These are phyloP conservation scores for Aegilops umbellulata DNA, from an alignment of 176 grass and related monocot genomes.

Conservation along the genomic window DNA sequence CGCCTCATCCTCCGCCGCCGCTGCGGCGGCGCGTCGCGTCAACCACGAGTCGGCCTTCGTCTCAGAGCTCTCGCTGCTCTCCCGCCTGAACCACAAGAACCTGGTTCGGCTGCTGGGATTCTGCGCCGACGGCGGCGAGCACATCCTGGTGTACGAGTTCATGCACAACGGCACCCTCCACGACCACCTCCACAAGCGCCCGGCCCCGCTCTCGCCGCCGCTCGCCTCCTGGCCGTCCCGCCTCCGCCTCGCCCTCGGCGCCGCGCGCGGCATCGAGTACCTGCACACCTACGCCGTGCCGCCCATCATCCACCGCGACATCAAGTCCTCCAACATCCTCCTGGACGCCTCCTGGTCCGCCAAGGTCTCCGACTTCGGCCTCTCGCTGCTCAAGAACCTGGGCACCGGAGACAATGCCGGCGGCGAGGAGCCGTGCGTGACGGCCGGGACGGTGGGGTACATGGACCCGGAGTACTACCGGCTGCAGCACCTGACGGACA, in stretches of 20 bases:
- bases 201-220: slow-evolving; percentile 35
- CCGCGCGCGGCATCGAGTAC: slow-evolving; percentile 89
- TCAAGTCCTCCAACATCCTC: slow-evolving; percentile 97
- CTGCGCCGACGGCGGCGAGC: slow-evolving; percentile 68
- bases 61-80: slow-evolving; percentile 79
- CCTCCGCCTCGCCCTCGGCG: slow-evolving; percentile 76
- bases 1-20: slow-evolving; percentile 3
- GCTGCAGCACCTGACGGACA: slow-evolving; percentile 82
- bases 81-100: slow-evolving; percentile 96
- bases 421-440: slow-evolving; percentile 37
- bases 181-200: slow-evolving; percentile 71
- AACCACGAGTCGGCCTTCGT: slow-evolving; percentile 59
- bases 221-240: slow-evolving; percentile 54
- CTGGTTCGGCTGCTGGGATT: slow-evolving; percentile 85
- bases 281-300: slow-evolving; percentile 96
- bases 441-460: slow-evolving; percentile 90
- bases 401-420: background rate
- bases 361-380: slow-evolving; percentile 86
- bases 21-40: slow-evolving; percentile 17
- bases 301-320: slow-evolving; percentile 97
- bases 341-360: slow-evolving; percentile 68
- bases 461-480: slow-evolving; percentile 98
- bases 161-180: slow-evolving; percentile 81
- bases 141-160: slow-evolving; percentile 90
- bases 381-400: slow-evolving; percentile 59